Base-by-base conservation (phyloP, 2,329 filamentous ascomycete species). In the Westerdykella ornata region DNA sequence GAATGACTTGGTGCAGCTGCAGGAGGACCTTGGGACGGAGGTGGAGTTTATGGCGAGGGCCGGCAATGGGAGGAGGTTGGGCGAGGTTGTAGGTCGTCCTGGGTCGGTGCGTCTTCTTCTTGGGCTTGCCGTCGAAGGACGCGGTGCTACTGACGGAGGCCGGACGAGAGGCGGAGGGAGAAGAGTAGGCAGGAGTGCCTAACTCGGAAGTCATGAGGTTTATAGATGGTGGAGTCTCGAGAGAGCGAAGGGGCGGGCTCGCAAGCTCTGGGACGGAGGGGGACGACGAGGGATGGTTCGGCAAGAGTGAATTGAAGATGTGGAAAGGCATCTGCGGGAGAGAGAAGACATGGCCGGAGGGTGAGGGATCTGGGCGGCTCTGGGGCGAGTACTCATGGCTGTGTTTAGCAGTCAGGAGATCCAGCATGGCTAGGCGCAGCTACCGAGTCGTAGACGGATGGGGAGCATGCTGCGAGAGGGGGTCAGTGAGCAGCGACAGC, bases 21-120 rank as follows among this genome's bases (percentile, higher is more conserved):
- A 89, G 72, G 5, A 88, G 68, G 14, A 88, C 68, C 39, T 78
- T 78, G 9, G 84, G 83, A 13, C 83, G 77, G 20, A 84, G 72
- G 52, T 82, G 78, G 12, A 84, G 72, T 57, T 83, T 84, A 56
- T 81, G 63, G 38, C 66, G 56, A 75, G 56, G 72, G 69, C 49
- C 75, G 67, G 46, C 77, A 59, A 54, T 74, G 70, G 47, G 83
- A 71, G 44, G 82, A 0, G 85, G 83, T 48, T 84, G 82, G 33
- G 82, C 84, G 31, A 88, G 72, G 39, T 78, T 72, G 60, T 77
- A 88, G 5, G 72, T 74, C 2, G 81, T 85, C 57, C 77, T 81
- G 38, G 72, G 75, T 44, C 78, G 72, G 4, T 68, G 64, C 1
- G 65, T 52, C 8, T 72, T 71, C 55, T 73, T 75, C 43, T 67